Evolutionary conservation across 345 rosid species (phyloP).

Genomic region (Reutealis trisperma): DNA sequence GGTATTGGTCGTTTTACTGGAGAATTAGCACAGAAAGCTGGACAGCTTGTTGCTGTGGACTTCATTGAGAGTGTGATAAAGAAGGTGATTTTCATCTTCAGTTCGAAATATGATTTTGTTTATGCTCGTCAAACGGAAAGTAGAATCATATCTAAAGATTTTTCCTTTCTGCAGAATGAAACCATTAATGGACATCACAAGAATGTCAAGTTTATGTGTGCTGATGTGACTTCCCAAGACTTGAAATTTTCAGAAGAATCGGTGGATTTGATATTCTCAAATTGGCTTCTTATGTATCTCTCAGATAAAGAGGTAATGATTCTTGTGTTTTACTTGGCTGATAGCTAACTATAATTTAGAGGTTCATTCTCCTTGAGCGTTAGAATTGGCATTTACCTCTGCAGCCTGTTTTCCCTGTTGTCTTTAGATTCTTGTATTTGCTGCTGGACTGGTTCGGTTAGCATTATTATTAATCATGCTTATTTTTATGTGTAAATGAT

Average conservation of each 20-base stretch:
- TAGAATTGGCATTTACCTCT: not conserved
- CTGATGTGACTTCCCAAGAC: conserved; percentile 82
- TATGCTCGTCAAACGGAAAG: not conserved
- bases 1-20: conserved; percentile 96
- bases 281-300: conserved; percentile 98
- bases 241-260: conserved; percentile 63
- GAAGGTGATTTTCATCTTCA: conserved; percentile 51
- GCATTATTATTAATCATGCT: not conserved
- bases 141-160: not conserved
- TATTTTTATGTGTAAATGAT: not conserved
- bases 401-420: not conserved
- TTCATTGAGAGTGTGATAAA: conserved; percentile 82
- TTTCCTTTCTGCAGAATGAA: conserved; percentile 61
- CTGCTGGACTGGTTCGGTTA: not conserved
- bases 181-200: conserved; percentile 69
- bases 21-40: conserved; percentile 81
- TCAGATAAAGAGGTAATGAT: conserved; percentile 75
- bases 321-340: not conserved
- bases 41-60: conserved; percentile 71
- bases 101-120: not conserved
- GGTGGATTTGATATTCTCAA: conserved; percentile 80
- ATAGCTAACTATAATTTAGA: no score
- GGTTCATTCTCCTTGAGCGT: not conserved
- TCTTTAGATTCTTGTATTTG: not conserved
- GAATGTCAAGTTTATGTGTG: conserved; percentile 80